Base-by-base conservation (phyloP, 2,329 filamentous ascomycete species). In the Juglanconis juglandina region DNA sequence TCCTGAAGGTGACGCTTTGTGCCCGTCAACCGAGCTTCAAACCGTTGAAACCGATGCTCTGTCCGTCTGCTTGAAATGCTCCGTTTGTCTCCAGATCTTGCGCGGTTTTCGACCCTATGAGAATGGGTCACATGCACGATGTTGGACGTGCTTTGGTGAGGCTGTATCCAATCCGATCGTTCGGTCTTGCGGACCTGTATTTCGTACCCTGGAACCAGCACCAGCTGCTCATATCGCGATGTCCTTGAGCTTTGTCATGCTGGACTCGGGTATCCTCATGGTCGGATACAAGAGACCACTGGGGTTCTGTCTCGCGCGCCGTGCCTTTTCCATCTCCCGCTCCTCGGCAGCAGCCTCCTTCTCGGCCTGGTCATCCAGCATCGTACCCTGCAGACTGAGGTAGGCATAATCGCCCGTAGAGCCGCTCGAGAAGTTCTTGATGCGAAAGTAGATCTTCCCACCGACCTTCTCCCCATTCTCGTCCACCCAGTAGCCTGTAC, bases 361-460 rank as follows among this genome's bases (percentile, higher is more conserved):
- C 75, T 96, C 92, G 32, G 87, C 87, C 24, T 85, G 83, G 48
- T 83, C 83, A 51, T 82, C 80, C 53, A 96, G 76, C 83, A 96
- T 88, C n/a, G 91, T 96, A 33, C 93, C 94, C 72, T 95, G 89
- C 63, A 97, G 87, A 66, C 89, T 92, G 63, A 96, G 76, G 71
- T 94, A 95, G 10, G 90, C 91, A 62, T 88, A 88, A 66, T 88
- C 86, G 56, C 87, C 86, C 65, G 89, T 91, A 51, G 87, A 83
- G 34, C 87, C 89, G 1, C 90, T 88, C 67, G 97, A 93, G 64
- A 95, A 91, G 71, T 96, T 91, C 66, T 88, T 87, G 70, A 97
- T 91, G 65, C 87, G 83, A 75, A 96, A 96, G 56, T 82, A 82
- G 42, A 96, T 74, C 68, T 84, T 85, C 11, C 90, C 89, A 59